Percentiles rank a stretch among this genome's conserved stretches.
Evolutionary conservation across 345 rosid genomes (phyloP).

Genomic region (Psidium guajava): DNA sequence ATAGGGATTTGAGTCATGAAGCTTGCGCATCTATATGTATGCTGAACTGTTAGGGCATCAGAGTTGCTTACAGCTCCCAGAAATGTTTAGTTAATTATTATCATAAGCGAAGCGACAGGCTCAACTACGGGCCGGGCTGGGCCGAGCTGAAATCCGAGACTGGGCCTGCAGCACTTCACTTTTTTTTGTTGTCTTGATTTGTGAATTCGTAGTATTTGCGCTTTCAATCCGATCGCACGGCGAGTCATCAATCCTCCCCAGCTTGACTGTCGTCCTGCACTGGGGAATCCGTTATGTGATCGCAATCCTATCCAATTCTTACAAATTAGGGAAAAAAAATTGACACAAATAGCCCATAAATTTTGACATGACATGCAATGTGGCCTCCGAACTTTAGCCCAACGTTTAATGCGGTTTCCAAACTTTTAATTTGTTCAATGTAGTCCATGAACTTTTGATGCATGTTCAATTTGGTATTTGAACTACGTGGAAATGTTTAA

Average conservation of each 20-base stretch:
- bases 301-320: not conserved
- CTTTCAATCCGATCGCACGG: not conserved
- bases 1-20: not conserved
- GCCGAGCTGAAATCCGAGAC: not conserved
- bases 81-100: not conserved
- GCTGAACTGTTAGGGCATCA: not conserved
- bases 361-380: too few species aligned
- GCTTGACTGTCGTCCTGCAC: too few species aligned
- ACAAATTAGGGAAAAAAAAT: not conserved
- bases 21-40: not conserved
- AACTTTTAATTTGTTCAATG: too few species aligned
- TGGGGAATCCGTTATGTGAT: not conserved
- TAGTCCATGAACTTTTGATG: too few species aligned
- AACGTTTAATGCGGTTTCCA: too few species aligned
- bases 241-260: too few species aligned
- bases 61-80: not conserved
- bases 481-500: too few species aligned
- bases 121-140: not conserved
- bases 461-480: too few species aligned
- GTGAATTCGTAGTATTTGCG: not conserved
- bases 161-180: not conserved
- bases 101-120: not conserved
- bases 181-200: not conserved
- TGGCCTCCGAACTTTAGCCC: accelerated
- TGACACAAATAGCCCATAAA: too few species aligned